Evolutionary conservation across 176 grass and related monocot genomes (phyloP).

Genomic region (Musa acuminata): DNA sequence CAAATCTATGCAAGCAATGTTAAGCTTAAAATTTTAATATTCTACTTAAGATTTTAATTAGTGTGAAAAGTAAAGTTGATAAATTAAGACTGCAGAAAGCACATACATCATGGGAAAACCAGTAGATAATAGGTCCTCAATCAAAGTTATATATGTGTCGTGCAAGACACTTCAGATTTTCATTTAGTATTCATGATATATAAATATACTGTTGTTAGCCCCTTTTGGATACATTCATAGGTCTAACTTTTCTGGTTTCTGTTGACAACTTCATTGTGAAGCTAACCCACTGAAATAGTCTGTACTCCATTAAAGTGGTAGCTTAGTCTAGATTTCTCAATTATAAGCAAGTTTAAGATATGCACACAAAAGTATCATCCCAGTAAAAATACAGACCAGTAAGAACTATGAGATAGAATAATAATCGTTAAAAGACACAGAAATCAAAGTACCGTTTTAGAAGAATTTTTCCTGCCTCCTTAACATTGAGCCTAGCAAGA

Average conservation of each 20-base stretch:
- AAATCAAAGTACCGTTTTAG: constrained; percentile 63
- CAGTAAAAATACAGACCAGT: neutral
- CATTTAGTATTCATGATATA: neutral
- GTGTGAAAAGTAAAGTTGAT: neutral
- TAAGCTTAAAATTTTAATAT: neutral
- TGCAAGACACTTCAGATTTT: neutral
- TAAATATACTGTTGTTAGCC: neutral
- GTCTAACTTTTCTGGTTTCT: neutral
- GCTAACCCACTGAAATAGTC: neutral
- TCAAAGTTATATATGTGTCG: neutral
- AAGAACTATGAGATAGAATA: neutral
- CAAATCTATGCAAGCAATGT: neutral
- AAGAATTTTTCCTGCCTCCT: constrained; percentile 82
- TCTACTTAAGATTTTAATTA: neutral
- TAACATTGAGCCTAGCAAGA: constrained; percentile 80
- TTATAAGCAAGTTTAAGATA: neutral
- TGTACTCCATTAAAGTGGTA: neutral
- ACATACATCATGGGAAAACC: neutral
- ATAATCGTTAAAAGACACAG: neutral
- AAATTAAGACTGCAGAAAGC: neutral
- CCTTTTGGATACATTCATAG: neutral
- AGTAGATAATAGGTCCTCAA: neutral
- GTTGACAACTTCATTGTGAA: neutral
- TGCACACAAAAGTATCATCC: neutral
- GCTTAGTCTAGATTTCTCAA: neutral